These are phyloP conservation scores for Lactarius indigo DNA, from an alignment of 768 basidiomycete genomes.

Conservation along the genomic window DNA sequence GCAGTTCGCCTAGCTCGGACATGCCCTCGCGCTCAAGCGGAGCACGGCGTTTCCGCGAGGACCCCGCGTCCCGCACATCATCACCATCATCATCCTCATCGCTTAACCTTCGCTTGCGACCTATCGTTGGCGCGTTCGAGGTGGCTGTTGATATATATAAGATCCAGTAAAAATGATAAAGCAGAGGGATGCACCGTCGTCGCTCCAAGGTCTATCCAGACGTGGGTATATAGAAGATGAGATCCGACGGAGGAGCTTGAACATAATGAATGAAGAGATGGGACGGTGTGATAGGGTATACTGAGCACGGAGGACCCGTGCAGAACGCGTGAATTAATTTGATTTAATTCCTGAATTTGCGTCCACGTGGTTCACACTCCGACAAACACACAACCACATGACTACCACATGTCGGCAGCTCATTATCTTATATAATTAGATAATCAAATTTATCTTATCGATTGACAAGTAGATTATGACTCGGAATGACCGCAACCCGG, in stretches of 20 bases:
- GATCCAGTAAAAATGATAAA: slow-evolving; percentile 14
- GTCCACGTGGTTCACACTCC: slow-evolving; percentile 20
- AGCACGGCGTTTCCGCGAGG: slow-evolving; percentile 25
- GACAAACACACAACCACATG: slow-evolving; percentile 10
- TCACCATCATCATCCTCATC: slow-evolving; percentile 38
- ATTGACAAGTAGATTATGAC: neutral
- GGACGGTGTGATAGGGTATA: neutral
- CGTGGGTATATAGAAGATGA: slow-evolving; percentile 67
- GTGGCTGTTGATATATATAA: slow-evolving; percentile 46
- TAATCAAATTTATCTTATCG: slow-evolving; percentile 17
- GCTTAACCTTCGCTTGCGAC: slow-evolving; percentile 58
- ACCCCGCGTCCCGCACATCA: slow-evolving; percentile 28
- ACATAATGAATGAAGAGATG: slow-evolving; percentile 42
- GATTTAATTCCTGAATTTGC: slow-evolving; percentile 1
- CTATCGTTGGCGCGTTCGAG: slow-evolving; percentile 67
- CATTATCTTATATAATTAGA: slow-evolving; percentile 8
- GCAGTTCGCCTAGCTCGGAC: slow-evolving; percentile 28
- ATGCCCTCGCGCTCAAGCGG: slow-evolving; percentile 22
- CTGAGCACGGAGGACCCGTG: neutral
- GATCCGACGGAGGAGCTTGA: slow-evolving; percentile 66
- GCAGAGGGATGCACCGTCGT: slow-evolving; percentile 47
- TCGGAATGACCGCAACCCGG: neutral
- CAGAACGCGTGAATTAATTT: slow-evolving; percentile 3
- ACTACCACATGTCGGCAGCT: neutral
- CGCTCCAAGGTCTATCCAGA: slow-evolving; percentile 71